Percentiles rank a stretch among this genome's conserved stretches.
These are phyloP conservation scores for Wallacemonas sp. DNA, from an alignment of 208 protist species.

Conservation along the genomic window DNA sequence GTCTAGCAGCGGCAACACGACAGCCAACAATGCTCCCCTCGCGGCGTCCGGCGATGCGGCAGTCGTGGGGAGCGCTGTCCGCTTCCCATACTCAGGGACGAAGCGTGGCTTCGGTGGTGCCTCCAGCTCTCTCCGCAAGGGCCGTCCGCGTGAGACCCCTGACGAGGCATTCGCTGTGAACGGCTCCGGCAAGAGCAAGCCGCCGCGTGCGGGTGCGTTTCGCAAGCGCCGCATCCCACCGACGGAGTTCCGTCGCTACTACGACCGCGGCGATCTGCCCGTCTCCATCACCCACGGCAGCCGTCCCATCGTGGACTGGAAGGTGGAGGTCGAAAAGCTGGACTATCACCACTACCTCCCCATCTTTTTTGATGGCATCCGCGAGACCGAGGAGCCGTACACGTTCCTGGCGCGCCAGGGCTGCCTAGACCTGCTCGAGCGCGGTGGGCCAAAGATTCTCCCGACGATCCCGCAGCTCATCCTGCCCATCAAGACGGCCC, in stretches of 20 bases:
- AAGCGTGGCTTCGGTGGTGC: slow-evolving; percentile 84
- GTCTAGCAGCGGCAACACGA: slow-evolving; percentile 8
- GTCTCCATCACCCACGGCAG: slow-evolving; percentile 94
- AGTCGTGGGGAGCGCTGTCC: slow-evolving; percentile 32
- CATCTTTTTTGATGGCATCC: slow-evolving; percentile 99
- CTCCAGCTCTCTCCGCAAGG: slow-evolving; percentile 87
- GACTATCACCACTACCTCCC: slow-evolving; percentile 99
- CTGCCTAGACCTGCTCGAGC: slow-evolving; percentile 93
- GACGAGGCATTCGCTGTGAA: slow-evolving; percentile 81
- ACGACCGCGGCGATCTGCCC: slow-evolving; percentile 98
- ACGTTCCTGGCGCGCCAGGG: slow-evolving; percentile 97
- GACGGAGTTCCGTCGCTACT: slow-evolving; percentile 98
- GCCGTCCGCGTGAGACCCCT: slow-evolving; percentile 54
- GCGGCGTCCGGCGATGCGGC: slow-evolving; percentile 16
- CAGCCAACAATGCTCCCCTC: slow-evolving; percentile 5
- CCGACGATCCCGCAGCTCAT: slow-evolving; percentile 99
- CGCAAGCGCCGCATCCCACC: slow-evolving; percentile 75
- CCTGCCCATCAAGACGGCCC: slow-evolving; percentile 98
- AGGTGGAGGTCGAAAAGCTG: slow-evolving; percentile 97
- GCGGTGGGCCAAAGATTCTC: slow-evolving; percentile 96
- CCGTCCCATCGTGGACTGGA: slow-evolving; percentile 93
- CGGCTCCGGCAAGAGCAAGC: slow-evolving; percentile 74
- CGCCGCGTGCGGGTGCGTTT: slow-evolving; percentile 89
- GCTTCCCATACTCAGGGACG: slow-evolving; percentile 75
- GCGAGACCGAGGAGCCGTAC: slow-evolving; percentile 98